These are phyloP conservation scores for Acanthamoeba triangularis DNA, from an alignment of 208 protist species.

Conservation along the genomic window DNA sequence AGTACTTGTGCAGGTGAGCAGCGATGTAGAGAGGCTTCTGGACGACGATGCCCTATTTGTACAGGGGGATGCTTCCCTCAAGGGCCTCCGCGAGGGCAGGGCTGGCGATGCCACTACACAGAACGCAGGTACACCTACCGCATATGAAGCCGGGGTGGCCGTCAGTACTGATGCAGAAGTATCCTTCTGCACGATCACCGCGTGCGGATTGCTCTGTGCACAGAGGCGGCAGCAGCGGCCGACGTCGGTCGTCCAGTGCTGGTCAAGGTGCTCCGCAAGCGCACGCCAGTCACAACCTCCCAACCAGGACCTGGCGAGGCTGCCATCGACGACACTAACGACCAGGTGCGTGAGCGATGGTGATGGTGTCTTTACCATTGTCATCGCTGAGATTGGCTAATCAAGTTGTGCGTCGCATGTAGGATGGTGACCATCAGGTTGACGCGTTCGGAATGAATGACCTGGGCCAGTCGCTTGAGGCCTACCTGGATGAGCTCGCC, in stretches of 20 bases:
- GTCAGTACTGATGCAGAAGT: neutral
- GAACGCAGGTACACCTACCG: neutral
- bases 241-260: neutral
- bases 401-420: neutral
- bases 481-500: conserved; percentile 30
- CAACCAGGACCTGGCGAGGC: neutral
- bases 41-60: neutral
- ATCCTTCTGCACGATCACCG: no score
- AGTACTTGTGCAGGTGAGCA: neutral
- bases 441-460: conserved; percentile 35
- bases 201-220: no score
- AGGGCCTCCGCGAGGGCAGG: neutral
- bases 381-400: neutral
- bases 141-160: no score
- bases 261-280: neutral
- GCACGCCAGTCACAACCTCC: neutral
- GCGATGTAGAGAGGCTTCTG: neutral
- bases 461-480: neutral
- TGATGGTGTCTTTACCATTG: no score
- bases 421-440: neutral
- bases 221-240: neutral
- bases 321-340: neutral
- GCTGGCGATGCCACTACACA: neutral
- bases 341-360: no score
- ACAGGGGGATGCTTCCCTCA: neutral